These are phyloP conservation scores for Oxytropis ochrocephala DNA, from an alignment of 306 rosid species.

Conservation along the genomic window DNA sequence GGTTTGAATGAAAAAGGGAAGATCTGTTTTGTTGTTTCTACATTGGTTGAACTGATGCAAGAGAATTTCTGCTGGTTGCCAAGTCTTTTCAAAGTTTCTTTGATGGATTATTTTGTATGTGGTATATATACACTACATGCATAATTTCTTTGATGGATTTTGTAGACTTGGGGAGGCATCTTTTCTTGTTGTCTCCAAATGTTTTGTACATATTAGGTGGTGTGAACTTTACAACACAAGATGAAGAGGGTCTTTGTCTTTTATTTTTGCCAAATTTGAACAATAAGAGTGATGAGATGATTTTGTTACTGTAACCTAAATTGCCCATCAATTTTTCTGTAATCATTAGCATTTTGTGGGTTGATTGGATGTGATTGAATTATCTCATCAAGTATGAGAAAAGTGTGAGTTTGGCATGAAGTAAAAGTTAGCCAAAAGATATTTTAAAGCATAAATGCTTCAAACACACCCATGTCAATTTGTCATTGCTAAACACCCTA, in stretches of 20 bases:
- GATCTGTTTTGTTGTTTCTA: constrained; percentile 44
- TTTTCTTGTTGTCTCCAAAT: constrained; percentile 38
- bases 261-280: constrained; percentile 35
- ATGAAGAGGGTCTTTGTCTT: constrained; percentile 10
- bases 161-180: constrained; percentile 46
- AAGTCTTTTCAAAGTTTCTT: constrained; percentile 38
- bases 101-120: constrained; percentile 30
- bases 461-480: no score
- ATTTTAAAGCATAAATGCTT: no score
- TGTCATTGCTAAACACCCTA: no score
- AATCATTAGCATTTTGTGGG: neutral
- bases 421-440: neutral
- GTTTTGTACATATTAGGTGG: constrained; percentile 55
- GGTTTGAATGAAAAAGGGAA: constrained; percentile 41
- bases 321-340: neutral
- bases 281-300: constrained; percentile 39
- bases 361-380: constrained; percentile 4
- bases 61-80: constrained; percentile 48
- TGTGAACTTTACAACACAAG: constrained; percentile 19
- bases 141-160: constrained; percentile 36
- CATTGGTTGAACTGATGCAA: constrained; percentile 29
- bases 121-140: constrained; percentile 22
- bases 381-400: neutral
- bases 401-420: neutral
- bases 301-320: constrained; percentile 5